Conservation (phyloP, 148 eudicot species). For the Talinum fruticosum region DNA sequence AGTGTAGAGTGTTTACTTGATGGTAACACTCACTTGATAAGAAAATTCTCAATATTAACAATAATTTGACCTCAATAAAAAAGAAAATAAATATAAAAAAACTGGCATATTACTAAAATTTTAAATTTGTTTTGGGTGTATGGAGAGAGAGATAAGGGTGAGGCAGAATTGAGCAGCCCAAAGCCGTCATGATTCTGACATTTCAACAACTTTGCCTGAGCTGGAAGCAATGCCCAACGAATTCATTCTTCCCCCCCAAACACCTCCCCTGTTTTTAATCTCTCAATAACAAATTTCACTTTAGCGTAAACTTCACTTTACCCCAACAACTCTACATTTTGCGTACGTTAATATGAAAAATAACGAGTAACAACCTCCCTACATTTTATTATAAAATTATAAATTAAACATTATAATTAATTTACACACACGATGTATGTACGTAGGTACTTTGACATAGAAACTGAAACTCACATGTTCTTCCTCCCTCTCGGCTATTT, state of each 20-base stretch:
- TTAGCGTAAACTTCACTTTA: conserved; percentile 31
- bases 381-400: neutral
- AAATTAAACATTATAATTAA: neutral
- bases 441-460: conserved; percentile 2
- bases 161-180: conserved; percentile 20
- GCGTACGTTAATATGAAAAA: neutral
- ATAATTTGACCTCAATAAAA: no score
- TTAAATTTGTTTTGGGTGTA: no score
- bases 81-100: no score
- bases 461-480: conserved; percentile 25
- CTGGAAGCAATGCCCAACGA: conserved; percentile 20
- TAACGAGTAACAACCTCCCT: no score
- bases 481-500: neutral
- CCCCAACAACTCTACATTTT: no score
- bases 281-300: conserved; percentile 15
- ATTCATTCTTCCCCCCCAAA: conserved; percentile 11
- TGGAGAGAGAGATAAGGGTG: conserved; percentile 13
- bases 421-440: neutral
- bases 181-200: conserved; percentile 31
- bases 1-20: no score
- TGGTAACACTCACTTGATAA: no score
- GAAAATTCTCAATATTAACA: no score
- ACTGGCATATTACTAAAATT: no score
- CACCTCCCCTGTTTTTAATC: no score
- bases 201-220: conserved; percentile 31